Percentiles rank a stretch among this genome's conserved stretches.
These are phyloP conservation scores for Lecanicillium sp. DNA, from an alignment of 2,329 filamentous ascomycete species.

Conservation along the genomic window DNA sequence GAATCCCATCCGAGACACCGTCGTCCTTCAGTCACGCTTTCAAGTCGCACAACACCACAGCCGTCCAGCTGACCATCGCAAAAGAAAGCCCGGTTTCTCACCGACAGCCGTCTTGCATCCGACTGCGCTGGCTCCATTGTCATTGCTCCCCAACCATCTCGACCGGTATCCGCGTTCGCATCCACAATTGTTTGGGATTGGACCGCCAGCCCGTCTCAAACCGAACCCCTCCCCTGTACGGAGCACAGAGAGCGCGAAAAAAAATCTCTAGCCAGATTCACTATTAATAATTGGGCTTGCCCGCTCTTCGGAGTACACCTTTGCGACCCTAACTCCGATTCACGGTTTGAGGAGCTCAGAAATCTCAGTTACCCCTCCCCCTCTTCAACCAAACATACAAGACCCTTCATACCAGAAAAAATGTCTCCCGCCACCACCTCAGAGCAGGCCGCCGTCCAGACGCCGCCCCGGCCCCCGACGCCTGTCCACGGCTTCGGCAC, in stretches of 20 bases:
- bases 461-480: conserved; percentile 64
- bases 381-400: background rate
- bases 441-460: conserved; percentile 54
- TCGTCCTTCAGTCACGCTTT: too few species aligned
- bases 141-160: conserved; percentile 2
- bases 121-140: background rate
- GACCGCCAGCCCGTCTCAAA: conserved; percentile 3
- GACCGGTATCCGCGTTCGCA: conserved; percentile 10
- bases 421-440: conserved; percentile 28
- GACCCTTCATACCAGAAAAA: background rate
- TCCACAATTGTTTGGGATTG: conserved; percentile 10
- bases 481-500: conserved; percentile 83
- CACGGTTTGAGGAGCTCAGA: background rate
- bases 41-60: background rate
- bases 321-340: conserved; percentile 1
- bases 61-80: conserved; percentile 7
- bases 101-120: conserved; percentile 5
- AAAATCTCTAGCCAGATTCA: conserved; percentile 10
- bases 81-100: conserved; percentile 3
- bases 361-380: background rate
- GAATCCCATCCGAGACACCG: conserved; percentile 1
- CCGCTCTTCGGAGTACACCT: conserved; percentile 4
- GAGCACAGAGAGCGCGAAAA: conserved; percentile 1
- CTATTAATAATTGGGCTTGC: conserved; percentile 10
- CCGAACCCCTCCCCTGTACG: conserved; percentile 10